Evolutionary conservation across 2,329 filamentous ascomycete species (phyloP), one percentile per base, ranked within the genome.

Genomic region (Curvularia hawaiiensis): DNA sequence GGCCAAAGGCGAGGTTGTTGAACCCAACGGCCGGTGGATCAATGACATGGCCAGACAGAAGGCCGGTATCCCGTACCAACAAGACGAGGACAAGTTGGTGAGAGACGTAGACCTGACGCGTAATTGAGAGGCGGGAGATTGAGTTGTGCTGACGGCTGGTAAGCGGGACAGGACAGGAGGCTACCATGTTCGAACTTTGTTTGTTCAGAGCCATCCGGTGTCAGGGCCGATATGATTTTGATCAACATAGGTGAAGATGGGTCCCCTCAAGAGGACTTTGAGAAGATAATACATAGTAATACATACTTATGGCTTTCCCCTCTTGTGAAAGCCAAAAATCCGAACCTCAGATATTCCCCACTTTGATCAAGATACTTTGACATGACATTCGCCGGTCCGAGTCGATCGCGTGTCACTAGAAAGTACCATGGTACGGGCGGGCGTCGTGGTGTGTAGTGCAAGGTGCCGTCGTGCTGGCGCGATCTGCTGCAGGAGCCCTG

Each of bases 21-120:
- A 80, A 57, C 88, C 88, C 1, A 78, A 87, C 46, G 85, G 83
- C 59, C 80, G 77, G 52, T 92, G 89, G 89, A 84, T 92, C 56
- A 90, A 90, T 67, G 89, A 93, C 71, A 80, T 92, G 82, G 89
- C 89, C 3, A 83, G 88, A 43, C 83, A 87, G 57, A 84, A 86
- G 66, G 87, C 88, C 0, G 84, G 83, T 0, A 75, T 83, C 59
- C 82, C 84, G 1, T 90, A 90, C 69, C 59, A 69, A 20, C 78
- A 83, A 26, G 80, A 78, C 0, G 88, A 91, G 77, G 86, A 86
- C 59, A 83, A 81, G 31, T 75, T 92, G 68, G 86, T 87, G 2
- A 44, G 62, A 18, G 22, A 62, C n/a, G 33, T 48, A 20, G 18
- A 55, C 28, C 8, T 58, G 55, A 54, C 51, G 22, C 8, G 35